Percentiles rank a stretch among this genome's conserved stretches.
These are phyloP conservation scores for Chlamydomonas sp. DNA, from an alignment of 139 green algal genomes.

Conservation along the genomic window DNA sequence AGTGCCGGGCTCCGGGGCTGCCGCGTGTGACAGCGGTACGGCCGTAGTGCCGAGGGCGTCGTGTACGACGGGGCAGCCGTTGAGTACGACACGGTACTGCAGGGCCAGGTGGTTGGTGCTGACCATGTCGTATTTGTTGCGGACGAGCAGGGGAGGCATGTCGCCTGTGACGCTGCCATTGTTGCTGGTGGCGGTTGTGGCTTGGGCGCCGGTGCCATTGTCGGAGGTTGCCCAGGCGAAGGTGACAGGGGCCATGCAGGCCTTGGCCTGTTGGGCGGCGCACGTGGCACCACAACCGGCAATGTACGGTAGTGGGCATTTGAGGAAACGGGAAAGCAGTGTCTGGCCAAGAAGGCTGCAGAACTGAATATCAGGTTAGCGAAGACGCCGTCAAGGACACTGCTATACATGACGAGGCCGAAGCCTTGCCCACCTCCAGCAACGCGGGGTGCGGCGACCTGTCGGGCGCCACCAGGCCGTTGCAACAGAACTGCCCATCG, in stretches of 20 bases:
- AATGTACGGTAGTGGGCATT: too few relatives aligned
- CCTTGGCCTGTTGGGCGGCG: conserved; percentile 42
- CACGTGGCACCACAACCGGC: background rate
- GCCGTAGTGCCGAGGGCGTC: background rate
- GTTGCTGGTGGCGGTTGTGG: background rate
- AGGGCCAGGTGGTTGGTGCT: conserved; percentile 55
- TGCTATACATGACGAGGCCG: too few relatives aligned
- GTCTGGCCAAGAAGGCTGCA: too few relatives aligned
- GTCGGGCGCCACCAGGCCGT: conserved; percentile 93
- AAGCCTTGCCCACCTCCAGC: conserved; percentile 48
- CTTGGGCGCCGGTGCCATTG: too few relatives aligned
- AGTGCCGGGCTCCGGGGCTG: background rate
- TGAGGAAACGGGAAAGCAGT: too few relatives aligned
- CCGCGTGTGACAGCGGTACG: background rate
- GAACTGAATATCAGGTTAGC: too few relatives aligned
- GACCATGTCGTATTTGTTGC: conserved; percentile 75
- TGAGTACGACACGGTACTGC: conserved; percentile 66
- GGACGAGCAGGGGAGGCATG: conserved; percentile 8
- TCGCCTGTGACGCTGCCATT: background rate
- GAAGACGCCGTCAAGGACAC: too few relatives aligned
- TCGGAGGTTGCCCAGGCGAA: conserved; percentile 30
- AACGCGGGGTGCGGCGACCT: conserved; percentile 78
- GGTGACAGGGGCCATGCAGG: conserved; percentile 62
- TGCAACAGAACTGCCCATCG: conserved; percentile 96
- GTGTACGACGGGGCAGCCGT: conserved; percentile 43